These are phyloP conservation scores for Coccomyxa sp. DNA, from an alignment of 139 green algal genomes.

Conservation along the genomic window DNA sequence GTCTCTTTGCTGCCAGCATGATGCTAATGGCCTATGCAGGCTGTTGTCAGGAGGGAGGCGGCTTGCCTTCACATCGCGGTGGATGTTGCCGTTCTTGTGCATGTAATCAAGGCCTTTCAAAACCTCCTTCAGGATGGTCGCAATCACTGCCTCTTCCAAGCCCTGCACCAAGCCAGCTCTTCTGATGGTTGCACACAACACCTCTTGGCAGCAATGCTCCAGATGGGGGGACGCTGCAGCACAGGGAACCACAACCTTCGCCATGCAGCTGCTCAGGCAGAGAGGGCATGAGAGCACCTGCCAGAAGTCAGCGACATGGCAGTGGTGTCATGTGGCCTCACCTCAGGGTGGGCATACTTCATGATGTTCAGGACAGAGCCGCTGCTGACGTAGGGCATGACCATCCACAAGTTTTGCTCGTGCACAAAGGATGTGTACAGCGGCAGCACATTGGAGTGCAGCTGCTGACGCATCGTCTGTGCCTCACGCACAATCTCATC, in stretches of 20 bases:
- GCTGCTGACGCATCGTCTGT: constrained; percentile 89
- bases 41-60: no score
- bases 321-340: constrained; percentile 24
- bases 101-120: constrained; percentile 95
- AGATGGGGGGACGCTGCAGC: neutral
- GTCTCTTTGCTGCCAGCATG: no score
- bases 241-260: neutral
- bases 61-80: constrained; percentile 92
- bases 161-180: constrained; percentile 46
- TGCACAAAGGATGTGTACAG: constrained; percentile 90
- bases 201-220: no score
- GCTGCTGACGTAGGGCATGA: constrained; percentile 79
- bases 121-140: constrained; percentile 91
- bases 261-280: no score
- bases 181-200: neutral
- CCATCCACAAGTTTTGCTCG: constrained; percentile 87
- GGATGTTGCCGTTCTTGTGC: constrained; percentile 90
- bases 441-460: constrained; percentile 94
- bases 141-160: constrained; percentile 87
- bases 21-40: no score
- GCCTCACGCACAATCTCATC: constrained; percentile 95
- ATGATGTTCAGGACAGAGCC: constrained; percentile 89
- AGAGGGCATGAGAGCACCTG: no score
- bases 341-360: constrained; percentile 80
- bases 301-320: no score